Percentiles rank a stretch among this genome's conserved stretches.
Conservation (phyloP, 345 rosid genomes). For the Rhodamnia rubescens region DNA sequence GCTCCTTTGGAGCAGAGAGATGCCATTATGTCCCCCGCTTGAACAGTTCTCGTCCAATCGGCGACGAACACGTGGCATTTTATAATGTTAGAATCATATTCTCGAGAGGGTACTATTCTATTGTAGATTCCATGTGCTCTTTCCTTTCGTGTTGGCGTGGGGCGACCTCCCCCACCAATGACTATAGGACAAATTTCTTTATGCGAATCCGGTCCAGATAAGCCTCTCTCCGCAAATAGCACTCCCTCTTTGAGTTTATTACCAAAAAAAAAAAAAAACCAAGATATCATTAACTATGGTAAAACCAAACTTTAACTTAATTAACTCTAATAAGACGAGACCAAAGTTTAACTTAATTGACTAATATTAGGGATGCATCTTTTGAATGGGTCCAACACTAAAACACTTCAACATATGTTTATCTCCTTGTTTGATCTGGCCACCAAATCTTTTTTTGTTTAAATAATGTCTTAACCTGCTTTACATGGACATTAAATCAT, state of each 20-base stretch:
- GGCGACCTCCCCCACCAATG: neutral
- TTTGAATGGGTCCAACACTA: neutral
- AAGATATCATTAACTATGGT: neutral
- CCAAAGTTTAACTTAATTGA: neutral
- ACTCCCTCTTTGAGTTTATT: neutral
- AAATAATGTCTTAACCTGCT: neutral
- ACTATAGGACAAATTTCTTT: neutral
- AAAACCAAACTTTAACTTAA: neutral
- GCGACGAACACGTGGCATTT: neutral
- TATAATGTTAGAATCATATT: neutral
- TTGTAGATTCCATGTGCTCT: neutral
- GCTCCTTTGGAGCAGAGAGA: neutral
- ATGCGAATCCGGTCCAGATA: neutral
- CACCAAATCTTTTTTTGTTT: neutral
- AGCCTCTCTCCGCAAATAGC: neutral
- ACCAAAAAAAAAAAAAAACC: neutral
- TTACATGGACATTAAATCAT: neutral
- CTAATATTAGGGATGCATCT: neutral
- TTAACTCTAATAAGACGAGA: neutral
- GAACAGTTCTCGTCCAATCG: neutral
- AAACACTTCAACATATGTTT: neutral
- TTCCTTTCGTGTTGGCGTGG: neutral
- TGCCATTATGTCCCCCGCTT: accelerated
- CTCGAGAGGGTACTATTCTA: neutral
- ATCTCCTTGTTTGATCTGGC: neutral